Percentiles rank a stretch among this genome's conserved stretches.
These are phyloP conservation scores for Neoscytalidium dimidiatum DNA, from an alignment of 2,329 filamentous ascomycete species.

Conservation along the genomic window DNA sequence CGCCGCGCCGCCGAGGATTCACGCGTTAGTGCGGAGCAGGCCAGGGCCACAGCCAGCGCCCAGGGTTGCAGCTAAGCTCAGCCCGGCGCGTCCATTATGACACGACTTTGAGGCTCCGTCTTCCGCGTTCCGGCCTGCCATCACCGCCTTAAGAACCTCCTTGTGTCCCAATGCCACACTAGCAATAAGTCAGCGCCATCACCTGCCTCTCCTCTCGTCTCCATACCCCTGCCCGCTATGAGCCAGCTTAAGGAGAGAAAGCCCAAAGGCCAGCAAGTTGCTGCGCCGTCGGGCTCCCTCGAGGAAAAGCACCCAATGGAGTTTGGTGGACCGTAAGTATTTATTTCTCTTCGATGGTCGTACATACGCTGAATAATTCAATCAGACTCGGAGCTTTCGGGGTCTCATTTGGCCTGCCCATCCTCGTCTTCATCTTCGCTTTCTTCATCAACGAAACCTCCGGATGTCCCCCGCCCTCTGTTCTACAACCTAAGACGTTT, in stretches of 20 bases:
- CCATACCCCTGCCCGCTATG: neutral
- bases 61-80: neutral
- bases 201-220: too few relatives aligned
- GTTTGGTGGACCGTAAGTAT: slow-evolving; percentile 20
- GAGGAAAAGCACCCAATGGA: slow-evolving; percentile 19
- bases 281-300: neutral
- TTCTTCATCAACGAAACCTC: slow-evolving; percentile 92
- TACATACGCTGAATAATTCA: neutral
- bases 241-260: slow-evolving; percentile 10
- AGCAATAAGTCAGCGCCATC: neutral
- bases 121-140: neutral
- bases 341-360: neutral
- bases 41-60: neutral
- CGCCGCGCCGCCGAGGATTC: neutral
- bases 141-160: neutral
- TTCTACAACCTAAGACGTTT: slow-evolving; percentile 71
- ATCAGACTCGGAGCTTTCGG: slow-evolving; percentile 71
- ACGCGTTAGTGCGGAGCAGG: neutral
- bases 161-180: neutral
- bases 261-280: neutral
- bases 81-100: slow-evolving; percentile 10
- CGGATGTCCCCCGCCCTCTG: slow-evolving; percentile 83
- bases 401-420: slow-evolving; percentile 78
- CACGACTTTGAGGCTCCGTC: neutral
- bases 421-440: slow-evolving; percentile 75